Base-by-base conservation (phyloP, 345 rosid genomes). In the Eucalyptus pauciflora region DNA sequence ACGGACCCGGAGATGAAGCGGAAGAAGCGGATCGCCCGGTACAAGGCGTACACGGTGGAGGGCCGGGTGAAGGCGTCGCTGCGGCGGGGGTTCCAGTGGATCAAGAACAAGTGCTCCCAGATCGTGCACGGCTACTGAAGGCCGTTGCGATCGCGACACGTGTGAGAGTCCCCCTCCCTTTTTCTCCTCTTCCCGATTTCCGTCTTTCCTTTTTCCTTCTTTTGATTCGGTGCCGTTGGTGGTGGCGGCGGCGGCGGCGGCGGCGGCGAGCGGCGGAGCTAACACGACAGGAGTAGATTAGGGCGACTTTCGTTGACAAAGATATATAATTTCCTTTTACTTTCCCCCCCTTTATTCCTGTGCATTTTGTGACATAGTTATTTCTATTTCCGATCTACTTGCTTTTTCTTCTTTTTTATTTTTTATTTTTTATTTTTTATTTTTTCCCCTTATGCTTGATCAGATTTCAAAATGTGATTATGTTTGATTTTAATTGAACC, bases 21-120 rank as follows among this genome's bases (percentile, higher is more conserved):
- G 89, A 88, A 86, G 88, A 90, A 88, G 91, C 86, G 91, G 91
- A 79, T 90, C 37, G 91, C 91, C n/a, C 76, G 86, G 88, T 90
- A 90, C 88, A 88, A 90, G 88, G 89, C 88, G 87, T 90, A 90
- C 88, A 37, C 86, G 56, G 88, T 86, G 76, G 89, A 90, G 79
- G 91, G 91, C 17, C 71, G 76, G 79, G 43, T 90, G 86, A 90
- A 90, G 89, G 91, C 88, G 45, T 90, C 91, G 54, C 71, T 90
- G 58, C 86, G 88, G 91, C 88, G 83, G 37, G 89, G 89, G 86
- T 83, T 88, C 88, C 69, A 67, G 85, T 88, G 91, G 89, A 86
- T 88, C 86, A 90, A 88, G 86, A 43, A 56, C 86, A 86, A 46
- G 87, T 89, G 89, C 89, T 86, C 89, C 85, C 86, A 86, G 86